These are phyloP conservation scores for Colletotrichum sp. DNA, from an alignment of 2,329 filamentous ascomycete genomes.

Conservation along the genomic window DNA sequence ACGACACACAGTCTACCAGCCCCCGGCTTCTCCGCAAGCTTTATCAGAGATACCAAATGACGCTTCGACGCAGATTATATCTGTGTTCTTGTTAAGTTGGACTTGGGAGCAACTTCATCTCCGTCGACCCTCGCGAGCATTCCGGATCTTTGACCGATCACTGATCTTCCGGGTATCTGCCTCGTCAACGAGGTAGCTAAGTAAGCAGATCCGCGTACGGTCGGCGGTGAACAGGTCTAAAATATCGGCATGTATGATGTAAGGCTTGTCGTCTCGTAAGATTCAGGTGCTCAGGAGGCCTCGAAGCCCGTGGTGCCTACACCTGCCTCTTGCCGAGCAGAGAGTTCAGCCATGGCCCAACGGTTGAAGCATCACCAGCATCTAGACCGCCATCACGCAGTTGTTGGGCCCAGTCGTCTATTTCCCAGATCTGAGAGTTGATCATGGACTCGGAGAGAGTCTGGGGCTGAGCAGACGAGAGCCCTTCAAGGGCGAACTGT, in stretches of 20 bases:
- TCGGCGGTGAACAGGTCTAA: background rate
- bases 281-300: background rate
- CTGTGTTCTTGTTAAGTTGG: background rate
- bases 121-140: background rate
- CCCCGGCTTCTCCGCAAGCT: background rate
- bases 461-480: background rate
- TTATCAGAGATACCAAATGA: background rate
- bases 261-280: background rate
- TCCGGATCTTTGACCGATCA: background rate
- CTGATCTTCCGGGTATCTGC: background rate
- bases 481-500: conserved; percentile 28
- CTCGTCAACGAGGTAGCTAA: background rate
- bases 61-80: background rate
- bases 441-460: background rate
- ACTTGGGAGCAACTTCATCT: background rate
- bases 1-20: background rate
- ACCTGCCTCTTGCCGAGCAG: background rate
- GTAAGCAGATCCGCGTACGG: background rate
- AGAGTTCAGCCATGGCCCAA: conserved; percentile 17
- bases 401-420: conserved; percentile 15
- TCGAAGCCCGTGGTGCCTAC: background rate
- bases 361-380: background rate
- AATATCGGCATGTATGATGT: background rate
- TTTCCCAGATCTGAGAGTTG: conserved; percentile 14
- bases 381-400: background rate